Evolutionary conservation across 345 rosid species (phyloP).

Genomic region (Salix viminalis): DNA sequence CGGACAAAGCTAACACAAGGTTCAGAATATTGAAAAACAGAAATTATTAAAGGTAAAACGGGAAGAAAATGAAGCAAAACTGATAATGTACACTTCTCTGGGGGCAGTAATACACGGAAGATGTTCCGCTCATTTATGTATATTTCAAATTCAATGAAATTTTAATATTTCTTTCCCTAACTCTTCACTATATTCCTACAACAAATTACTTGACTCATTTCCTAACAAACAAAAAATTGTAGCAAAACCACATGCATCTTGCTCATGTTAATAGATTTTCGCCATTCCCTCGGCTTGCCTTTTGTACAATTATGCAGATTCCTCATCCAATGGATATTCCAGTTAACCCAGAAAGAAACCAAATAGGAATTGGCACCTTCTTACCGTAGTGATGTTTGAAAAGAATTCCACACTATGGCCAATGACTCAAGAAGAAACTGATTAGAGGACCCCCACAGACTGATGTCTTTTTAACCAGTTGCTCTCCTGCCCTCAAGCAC

Average conservation of each 20-base stretch:
- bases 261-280: slow-evolving; percentile 26
- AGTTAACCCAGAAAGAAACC: slow-evolving; percentile 19
- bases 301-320: slow-evolving; percentile 13
- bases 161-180: slow-evolving; percentile 22
- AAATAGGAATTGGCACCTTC: slow-evolving; percentile 13
- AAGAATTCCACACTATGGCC: slow-evolving; percentile 36
- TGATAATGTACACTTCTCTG: slow-evolving; percentile 63
- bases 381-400: slow-evolving; percentile 27
- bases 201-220: slow-evolving; percentile 39
- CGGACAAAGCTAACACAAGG: not conserved
- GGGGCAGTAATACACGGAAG: slow-evolving; percentile 26
- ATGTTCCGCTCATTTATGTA: slow-evolving; percentile 19
- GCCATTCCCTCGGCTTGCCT: slow-evolving; percentile 25
- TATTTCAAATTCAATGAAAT: slow-evolving; percentile 26
- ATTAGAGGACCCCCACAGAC: slow-evolving; percentile 21
- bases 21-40: not conserved
- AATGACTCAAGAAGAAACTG: slow-evolving; percentile 20
- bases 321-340: slow-evolving; percentile 19
- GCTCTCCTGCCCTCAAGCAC: slow-evolving; percentile 9
- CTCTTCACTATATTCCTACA: slow-evolving; percentile 48
- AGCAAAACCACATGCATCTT: slow-evolving; percentile 26
- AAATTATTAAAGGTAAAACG: not conserved
- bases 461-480: slow-evolving; percentile 20
- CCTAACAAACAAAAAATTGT: slow-evolving; percentile 21
- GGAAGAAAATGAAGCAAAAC: slow-evolving; percentile 47